Evolutionary conservation across 2,329 filamentous ascomycete species (phyloP).

Genomic region (Fusarium compactum): DNA sequence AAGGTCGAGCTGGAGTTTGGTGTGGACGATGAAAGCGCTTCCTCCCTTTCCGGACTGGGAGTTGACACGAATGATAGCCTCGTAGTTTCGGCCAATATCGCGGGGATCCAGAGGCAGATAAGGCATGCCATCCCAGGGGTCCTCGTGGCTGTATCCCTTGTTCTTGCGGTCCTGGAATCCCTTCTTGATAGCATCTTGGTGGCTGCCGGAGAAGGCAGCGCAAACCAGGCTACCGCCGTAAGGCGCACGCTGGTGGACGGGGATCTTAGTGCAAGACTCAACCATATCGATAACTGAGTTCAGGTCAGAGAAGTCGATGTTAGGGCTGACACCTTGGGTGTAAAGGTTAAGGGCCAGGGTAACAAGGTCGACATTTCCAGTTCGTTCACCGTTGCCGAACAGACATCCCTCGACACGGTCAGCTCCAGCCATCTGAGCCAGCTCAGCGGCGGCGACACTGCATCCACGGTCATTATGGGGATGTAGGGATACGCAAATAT

Average conservation of each 20-base stretch:
- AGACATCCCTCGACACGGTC: slow-evolving; percentile 94
- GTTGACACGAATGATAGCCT: slow-evolving; percentile 97
- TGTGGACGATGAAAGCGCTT: slow-evolving; percentile 92
- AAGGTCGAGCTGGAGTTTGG: slow-evolving; percentile 89
- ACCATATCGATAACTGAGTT: slow-evolving; percentile 87
- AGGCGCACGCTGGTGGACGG: slow-evolving; percentile 87
- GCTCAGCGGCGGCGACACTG: slow-evolving; percentile 87
- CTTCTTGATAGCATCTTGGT: slow-evolving; percentile 98
- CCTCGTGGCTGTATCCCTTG: slow-evolving; percentile 69
- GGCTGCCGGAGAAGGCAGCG: slow-evolving; percentile 89
- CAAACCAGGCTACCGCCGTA: slow-evolving; percentile 92
- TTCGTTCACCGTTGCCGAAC: slow-evolving; percentile 92
- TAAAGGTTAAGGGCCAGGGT: slow-evolving; percentile 94
- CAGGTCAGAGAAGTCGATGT: slow-evolving; percentile 90
- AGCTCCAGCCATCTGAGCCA: slow-evolving; percentile 96
- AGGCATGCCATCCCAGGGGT: slow-evolving; percentile 80
- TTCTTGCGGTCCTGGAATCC: slow-evolving; percentile 79
- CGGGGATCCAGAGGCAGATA: slow-evolving; percentile 93
- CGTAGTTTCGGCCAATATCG: slow-evolving; percentile 96
- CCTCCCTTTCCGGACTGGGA: slow-evolving; percentile 96
- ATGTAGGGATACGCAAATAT: slow-evolving; percentile 88
- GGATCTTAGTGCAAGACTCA: slow-evolving; percentile 94
- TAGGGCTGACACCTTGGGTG: slow-evolving; percentile 86
- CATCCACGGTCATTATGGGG: slow-evolving; percentile 96
- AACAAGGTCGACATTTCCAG: slow-evolving; percentile 94